Base-by-base conservation (phyloP, 2,329 filamentous ascomycete species). In the Geosmithia morbida region DNA sequence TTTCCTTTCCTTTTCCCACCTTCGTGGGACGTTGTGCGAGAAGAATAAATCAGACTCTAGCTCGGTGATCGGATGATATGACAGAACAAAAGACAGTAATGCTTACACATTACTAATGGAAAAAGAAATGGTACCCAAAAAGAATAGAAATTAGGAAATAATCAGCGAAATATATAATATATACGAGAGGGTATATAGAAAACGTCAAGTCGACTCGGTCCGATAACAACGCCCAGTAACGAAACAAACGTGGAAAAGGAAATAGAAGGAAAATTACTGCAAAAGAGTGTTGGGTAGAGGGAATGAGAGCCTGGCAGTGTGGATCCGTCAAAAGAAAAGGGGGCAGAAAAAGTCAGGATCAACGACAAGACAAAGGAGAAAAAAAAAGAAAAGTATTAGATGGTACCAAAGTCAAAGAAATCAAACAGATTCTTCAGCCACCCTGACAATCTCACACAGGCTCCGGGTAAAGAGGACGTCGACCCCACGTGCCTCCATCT, bases 371-470 rank as follows among this genome's bases (percentile, higher is more conserved):
- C 10, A 18, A 42, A 42, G 20, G n/a, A 18, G 20, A 42, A 42
- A 2, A 18, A 42, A 18, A 42, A 7, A 18, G n/a, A 42, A 18
- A 41, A 41, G 16, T 14, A 42, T 10, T 19, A 42, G 18, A 13
- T 4, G 22, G 20, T 5, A 42, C 7, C 13, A 44, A 44, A 44
- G 26, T 29, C 10, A 29, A 44, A 44, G 13, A 16, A 37, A 13
- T 43, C 43, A 45, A 11, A 4, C 13, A 20, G 49, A 50, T 41
- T 66, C 65, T 47, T 67, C 65, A 1, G 56, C 56, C 47, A 65
- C 53, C 47, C 63, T 57, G 20, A 69, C 66, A 55, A 69, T 65
- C 55, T 69, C 66, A 45, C 66, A 68, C 2, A 69, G 55, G 41
- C 66, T 66, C 42, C 62, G 56, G 49, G 67, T 54, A n/a, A 69